Evolutionary conservation across 306 rosid species (phyloP), one percentile per base, ranked within the genome.

Genomic region (Dalbergia cochinchinensis): DNA sequence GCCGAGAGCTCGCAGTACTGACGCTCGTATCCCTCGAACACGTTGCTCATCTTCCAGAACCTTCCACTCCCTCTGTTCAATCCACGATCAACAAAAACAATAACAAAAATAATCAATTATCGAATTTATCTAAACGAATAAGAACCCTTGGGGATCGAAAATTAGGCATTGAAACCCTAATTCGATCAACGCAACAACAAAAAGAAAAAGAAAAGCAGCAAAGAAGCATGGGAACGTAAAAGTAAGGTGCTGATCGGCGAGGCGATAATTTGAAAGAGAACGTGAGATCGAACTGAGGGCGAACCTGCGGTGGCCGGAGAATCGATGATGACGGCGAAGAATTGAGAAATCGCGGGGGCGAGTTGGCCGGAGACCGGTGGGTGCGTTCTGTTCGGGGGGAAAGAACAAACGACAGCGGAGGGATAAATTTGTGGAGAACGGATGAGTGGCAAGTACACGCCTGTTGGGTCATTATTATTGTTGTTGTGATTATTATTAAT

Each of bases 11-110:
- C 97, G 69, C 97, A 91, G 88, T 91, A 94, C 22, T 87, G 91
- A 75, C 97, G 98, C 78, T 94, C 98, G 83, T 89, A 94, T 19
- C 97, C 90, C 77, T 92, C 97, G 65, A 94, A 94, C 37, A 90
- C 92, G 83, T 84, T 88, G 80, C 94, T 91, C 98, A 94, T 94
- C 76, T 76, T 90, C 71, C 81, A 55, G 35, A 45, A 69, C 68
- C 62, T 76, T 76, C 48, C 51, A 74, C 35, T 4, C 75, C 57
- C 82, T 77, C 76, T 79, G 83, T 35, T 66, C 69, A 73, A 74
- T 76, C 71, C 80, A 70, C 55, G 47, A 83, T 83, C 83, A 69
- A 62, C 80, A 31, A 66, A 3, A 26, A 65, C 22, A 20, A 20
- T 1, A 20, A 20, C 39, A 60, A 31, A 14, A 57, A 16, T 4